A percentile compares a stretch with the other conserved stretches of the same genome.
Evolutionary conservation across 805 yeast genomes (phyloP).

Genomic region (Wickerhamomyces bisporus): DNA sequence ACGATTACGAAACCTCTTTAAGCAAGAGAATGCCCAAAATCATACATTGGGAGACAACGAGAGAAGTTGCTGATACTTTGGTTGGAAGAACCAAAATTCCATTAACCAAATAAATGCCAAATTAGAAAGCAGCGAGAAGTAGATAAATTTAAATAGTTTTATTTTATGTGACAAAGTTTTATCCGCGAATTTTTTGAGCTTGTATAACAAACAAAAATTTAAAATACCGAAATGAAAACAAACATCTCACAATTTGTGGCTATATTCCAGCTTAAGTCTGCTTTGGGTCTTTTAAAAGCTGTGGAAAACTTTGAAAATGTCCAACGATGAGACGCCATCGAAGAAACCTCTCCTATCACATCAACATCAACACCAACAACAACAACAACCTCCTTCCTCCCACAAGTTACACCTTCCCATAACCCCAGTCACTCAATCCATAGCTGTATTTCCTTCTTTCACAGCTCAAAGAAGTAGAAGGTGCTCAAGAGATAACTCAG

Average conservation of each 20-base stretch:
- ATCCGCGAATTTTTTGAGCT: too few relatives aligned
- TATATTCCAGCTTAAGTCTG: too few relatives aligned
- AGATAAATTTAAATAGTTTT: too few relatives aligned
- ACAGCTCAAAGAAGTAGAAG: neutral
- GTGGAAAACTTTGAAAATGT: too few relatives aligned
- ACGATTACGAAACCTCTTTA: conserved; percentile 83
- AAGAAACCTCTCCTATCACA: conserved; percentile 27
- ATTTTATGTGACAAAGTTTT: too few relatives aligned
- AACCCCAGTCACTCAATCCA: neutral
- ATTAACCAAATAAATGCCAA: neutral
- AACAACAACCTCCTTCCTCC: too few relatives aligned
- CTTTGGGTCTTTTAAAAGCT: too few relatives aligned
- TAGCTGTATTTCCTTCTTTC: neutral
- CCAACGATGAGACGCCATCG: too few relatives aligned
- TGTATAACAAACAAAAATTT: too few relatives aligned
- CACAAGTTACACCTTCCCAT: neutral
- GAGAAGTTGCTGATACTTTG: conserved; percentile 78
- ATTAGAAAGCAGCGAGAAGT: too few relatives aligned
- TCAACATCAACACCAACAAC: conserved; percentile 37
- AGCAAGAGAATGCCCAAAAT: conserved; percentile 80
- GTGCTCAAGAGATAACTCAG: conserved; percentile 1
- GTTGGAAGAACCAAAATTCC: conserved; percentile 53
- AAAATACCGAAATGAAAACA: too few relatives aligned
- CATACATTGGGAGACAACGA: conserved; percentile 74
- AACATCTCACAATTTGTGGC: too few relatives aligned